Evolutionary conservation across 2,329 filamentous ascomycete species (phyloP), one percentile per base, ranked within the genome.

Genomic region (Aspergillus cejpii): DNA sequence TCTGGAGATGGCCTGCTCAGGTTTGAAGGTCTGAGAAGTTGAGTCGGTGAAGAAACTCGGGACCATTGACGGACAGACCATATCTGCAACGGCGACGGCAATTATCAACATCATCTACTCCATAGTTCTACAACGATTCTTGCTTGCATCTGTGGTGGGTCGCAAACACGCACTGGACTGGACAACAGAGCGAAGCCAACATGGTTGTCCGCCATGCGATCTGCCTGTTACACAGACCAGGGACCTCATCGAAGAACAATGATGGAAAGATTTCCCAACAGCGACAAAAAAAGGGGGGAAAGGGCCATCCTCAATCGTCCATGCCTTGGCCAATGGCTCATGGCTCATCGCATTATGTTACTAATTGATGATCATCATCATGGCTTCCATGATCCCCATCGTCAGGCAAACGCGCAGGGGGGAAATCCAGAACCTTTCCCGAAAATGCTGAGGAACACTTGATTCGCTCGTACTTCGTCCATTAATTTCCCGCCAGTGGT

Each of bases 401-500:
- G 31, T 8, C 8, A 12, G 31, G 17, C 31, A 34, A 34, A 34
- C 31, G 31, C 31, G 15, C 31, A 34, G 17, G 14, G 17, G 17
- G 11, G 17, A 19, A 11, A 20, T 15, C 29, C 31, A 34, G 31
- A 34, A 20, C 17, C 15, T 20, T 34, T 11, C 10, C 23, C 23
- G 8, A 24, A 24, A 24, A 24, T 5, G 8, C 15, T 10, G 31
- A 10, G 3, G 15, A 17, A 17, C 23, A n/a, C 10, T 14, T 39
- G 23, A 28, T 24, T 27, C 14, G 26, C 23, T 39, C 14, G 33
- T 24, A 6, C 31, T 4, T 11, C 14, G 38, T 41, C 40, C 34
- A 31, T 42, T 53, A 53, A 50, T 50, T 44, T 45, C 50, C 52
- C 38, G 52, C 49, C 53, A 45, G 47, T 49, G 47, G 47, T 45